Evolutionary conservation across 352 stramenopile species (phyloP).

Genomic region (Blastocystis sp.): DNA sequence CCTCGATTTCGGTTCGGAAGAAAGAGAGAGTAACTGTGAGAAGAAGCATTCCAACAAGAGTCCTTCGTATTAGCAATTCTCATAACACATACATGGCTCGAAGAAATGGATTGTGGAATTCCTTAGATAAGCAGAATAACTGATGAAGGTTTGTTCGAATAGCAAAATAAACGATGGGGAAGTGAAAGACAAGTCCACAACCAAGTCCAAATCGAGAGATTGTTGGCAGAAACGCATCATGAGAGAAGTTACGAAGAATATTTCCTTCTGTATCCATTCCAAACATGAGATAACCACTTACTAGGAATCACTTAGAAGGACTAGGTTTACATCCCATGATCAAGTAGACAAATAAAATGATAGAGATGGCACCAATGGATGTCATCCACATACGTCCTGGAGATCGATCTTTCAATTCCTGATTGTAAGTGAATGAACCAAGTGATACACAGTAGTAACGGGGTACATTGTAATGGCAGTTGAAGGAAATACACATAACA

Average conservation of each 20-base stretch:
- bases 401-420: constrained; percentile 67
- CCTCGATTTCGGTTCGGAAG: neutral
- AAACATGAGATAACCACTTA: constrained; percentile 59
- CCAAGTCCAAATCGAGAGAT: constrained; percentile 28
- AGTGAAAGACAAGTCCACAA: constrained; percentile 42
- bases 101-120: neutral
- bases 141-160: constrained; percentile 15
- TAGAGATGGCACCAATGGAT: constrained; percentile 23
- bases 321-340: neutral
- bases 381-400: constrained; percentile 53
- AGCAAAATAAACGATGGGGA: constrained; percentile 54
- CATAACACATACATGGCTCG: neutral
- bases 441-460: constrained; percentile 58
- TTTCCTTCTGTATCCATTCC: constrained; percentile 55
- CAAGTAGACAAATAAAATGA: constrained; percentile 62
- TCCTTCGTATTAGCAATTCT: neutral
- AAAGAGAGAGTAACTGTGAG: constrained; percentile 12
- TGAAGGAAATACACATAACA: constrained; percentile 58
- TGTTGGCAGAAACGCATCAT: constrained; percentile 1
- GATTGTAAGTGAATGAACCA: neutral
- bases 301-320: neutral
- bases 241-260: constrained; percentile 53
- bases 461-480: constrained; percentile 67
- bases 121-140: constrained; percentile 23
- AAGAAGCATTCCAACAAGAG: neutral